A percentile compares a stretch with the other conserved stretches of the same genome.
phyloP scores from a whole-genome alignment of 2,329 filamentous ascomycete species.

The Dactylellina drechsleri region DNA sequence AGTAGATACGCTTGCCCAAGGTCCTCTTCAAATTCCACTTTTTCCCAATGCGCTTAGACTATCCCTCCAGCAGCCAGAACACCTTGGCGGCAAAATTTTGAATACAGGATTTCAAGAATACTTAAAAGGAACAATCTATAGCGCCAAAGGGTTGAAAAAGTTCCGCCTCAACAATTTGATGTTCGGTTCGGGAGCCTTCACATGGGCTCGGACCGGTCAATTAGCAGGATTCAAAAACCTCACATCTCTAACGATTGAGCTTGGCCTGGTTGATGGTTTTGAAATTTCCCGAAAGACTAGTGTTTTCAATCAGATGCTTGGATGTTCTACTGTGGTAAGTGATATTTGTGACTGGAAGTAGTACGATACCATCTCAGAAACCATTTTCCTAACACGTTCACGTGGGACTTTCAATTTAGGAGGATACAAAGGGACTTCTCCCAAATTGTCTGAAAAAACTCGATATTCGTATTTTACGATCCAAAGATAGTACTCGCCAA shows the following conservation, averaged over 20 bases:
- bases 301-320: neutral
- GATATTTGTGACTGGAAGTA: no score
- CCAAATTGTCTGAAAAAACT: neutral
- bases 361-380: no score
- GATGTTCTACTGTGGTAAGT: neutral
- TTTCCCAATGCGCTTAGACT: neutral
- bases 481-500: neutral
- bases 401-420: no score
- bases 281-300: neutral
- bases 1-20: neutral
- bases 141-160: neutral
- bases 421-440: neutral
- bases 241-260: neutral
- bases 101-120: neutral
- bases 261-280: neutral
- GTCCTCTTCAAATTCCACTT: neutral
- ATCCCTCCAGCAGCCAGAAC: neutral
- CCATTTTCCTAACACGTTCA: no score
- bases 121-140: neutral
- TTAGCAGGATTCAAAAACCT: neutral
- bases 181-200: neutral
- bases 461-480: neutral
- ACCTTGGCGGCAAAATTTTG: neutral
- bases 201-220: neutral
- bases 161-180: neutral